Evolutionary conservation across 2,329 filamentous ascomycete genomes (phyloP), one percentile per base, ranked within the genome.

Genomic region (Hymenoscyphus linearis): DNA sequence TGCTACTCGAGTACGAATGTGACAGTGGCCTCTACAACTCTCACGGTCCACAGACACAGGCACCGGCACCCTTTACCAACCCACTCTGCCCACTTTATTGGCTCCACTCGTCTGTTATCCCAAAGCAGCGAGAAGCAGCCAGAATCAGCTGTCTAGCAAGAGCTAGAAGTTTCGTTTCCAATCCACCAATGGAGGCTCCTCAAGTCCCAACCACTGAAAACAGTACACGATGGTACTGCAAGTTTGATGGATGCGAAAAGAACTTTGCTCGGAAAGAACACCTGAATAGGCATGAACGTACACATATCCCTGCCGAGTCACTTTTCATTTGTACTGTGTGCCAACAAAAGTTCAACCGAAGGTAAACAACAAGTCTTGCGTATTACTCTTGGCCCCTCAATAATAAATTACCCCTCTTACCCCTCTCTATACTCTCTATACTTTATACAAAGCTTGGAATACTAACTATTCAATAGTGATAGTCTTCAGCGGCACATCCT

Each of bases 181-280:
- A 26, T 14, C 18, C 34, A 36, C 44, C 57, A 35, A 47, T 47
- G 40, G 40, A 47, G 18, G n/a, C 40, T 25, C 40, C 40, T 47
- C 40, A 7, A 22, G 26, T 13, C 1, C 18, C 52, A 53, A 34
- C 52, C 25, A 34, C 31, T 16, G 52, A 34, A n/a, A 34, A 12
- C 52, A 53, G 52, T 55, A 26, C 31, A 18, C 52, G 60, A 40
- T 57, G 37, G 57, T 14, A 26, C 12, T 71, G 69, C 58, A 58
- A 57, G n/a, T 60, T 61, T 26, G 52, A 44, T 26, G 64, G 60
- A 1, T 71, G 69, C 52, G 65, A 61, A n/a, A 70, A 66, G 47
- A 60, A 61, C 2, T 71, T 70, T 36, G 60, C 59, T 7, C 58
- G 69, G 7, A 70, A 70, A 47, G 69, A 71, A 55, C 69, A 71